Percentiles rank a stretch among this genome's conserved stretches.
These are phyloP conservation scores for Sporopachydermia quercuum DNA, from an alignment of 805 yeast genomes.

Conservation along the genomic window DNA sequence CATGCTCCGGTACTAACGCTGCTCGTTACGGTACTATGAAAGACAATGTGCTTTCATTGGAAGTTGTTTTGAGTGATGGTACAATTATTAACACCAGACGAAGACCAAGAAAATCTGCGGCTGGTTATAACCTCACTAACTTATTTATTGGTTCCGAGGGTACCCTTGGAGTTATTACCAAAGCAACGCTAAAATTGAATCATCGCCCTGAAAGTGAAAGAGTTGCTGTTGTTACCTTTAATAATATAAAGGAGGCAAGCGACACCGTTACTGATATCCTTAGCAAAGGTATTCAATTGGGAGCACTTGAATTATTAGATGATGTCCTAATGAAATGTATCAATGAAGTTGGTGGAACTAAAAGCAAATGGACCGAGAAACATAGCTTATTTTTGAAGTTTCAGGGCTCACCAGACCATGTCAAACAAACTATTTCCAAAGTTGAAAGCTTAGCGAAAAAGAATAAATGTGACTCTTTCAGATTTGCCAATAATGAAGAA, in stretches of 20 bases:
- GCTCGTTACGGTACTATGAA: slow-evolving; percentile 69
- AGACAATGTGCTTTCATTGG: slow-evolving; percentile 51
- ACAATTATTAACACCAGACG: slow-evolving; percentile 58
- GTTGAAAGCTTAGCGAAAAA: slow-evolving; percentile 34
- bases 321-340: slow-evolving; percentile 57
- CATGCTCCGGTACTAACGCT: slow-evolving; percentile 73
- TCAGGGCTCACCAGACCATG: slow-evolving; percentile 31
- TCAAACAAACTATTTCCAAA: slow-evolving; percentile 30
- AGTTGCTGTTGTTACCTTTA: slow-evolving; percentile 57
- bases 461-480: slow-evolving; percentile 41
- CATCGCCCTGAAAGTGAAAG: slow-evolving; percentile 50
- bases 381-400: slow-evolving; percentile 56
- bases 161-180: slow-evolving; percentile 65
- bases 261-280: slow-evolving; percentile 49
- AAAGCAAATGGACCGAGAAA: slow-evolving; percentile 36
- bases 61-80: slow-evolving; percentile 72
- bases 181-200: slow-evolving; percentile 56
- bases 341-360: slow-evolving; percentile 37
- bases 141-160: slow-evolving; percentile 69
- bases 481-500: slow-evolving; percentile 43
- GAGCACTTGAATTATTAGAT: slow-evolving; percentile 66
- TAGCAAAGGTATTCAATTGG: slow-evolving; percentile 46
- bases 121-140: slow-evolving; percentile 70
- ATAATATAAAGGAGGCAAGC: slow-evolving; percentile 56
- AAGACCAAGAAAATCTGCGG: slow-evolving; percentile 64